Base-by-base conservation (phyloP, 2,329 filamentous ascomycete species). In the Elsinoe necatrix region DNA sequence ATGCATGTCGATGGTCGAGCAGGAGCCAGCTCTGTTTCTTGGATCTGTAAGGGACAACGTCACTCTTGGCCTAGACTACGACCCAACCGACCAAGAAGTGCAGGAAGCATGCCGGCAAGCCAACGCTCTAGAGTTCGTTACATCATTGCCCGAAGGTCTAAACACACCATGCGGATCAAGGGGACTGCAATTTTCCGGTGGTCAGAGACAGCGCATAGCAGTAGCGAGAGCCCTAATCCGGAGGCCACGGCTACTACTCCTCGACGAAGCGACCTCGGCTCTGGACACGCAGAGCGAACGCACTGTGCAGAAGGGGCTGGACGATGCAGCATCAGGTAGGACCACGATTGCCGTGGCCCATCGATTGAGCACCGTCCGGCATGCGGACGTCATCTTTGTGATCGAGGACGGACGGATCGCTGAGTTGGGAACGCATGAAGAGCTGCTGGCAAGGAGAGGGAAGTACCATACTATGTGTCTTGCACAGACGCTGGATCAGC, bases 1-100 rank as follows among this genome's bases (percentile, higher is more conserved):
- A 57, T 71, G 80, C 34, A 74, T 90, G 11, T 84, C 85, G 1
- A 77, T 91, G 0, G 87, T 91, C 0, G 82, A 85, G 2, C 87
- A 91, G 68, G 86, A 91, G 66, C 79, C 87, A 7, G 84, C 83
- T 0, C 75, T 91, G 0, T 89, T 87, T 64, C 82, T 84, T 67
- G 83, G 82, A 61, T 82, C 81, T 0, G 77, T 89, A 18, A 77
- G 80, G 16, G 85, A 90, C 23, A 71, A 80, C 60, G 67, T 80
- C 23, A 60, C 71, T 0, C 67, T 79, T 0, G 78, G 78, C 1
- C 62, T 77, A 0, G 67, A 72, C 0, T 55, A 69, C 16, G 66
- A 68, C 9, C 62, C 67, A 4, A 66, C 68, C 0, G 70, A 75
- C 0, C 72, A 76, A 4, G 64, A 71, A 39, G 67, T 80, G 8